Base-by-base conservation (phyloP, 345 rosid species). In the Leavenworthia alabamica region DNA sequence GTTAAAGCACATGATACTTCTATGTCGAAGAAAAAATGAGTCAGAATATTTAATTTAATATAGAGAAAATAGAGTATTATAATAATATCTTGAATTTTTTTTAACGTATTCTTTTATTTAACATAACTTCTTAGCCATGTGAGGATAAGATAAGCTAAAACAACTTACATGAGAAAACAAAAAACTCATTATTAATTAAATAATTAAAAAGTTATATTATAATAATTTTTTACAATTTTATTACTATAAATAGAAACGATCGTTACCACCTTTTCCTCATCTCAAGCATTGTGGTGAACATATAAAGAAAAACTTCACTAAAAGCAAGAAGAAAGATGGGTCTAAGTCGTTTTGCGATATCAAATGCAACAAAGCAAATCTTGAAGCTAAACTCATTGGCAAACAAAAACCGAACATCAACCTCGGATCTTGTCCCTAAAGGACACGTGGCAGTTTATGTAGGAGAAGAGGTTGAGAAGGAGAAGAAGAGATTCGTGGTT, bases 361-460 rank as follows among this genome's bases (percentile, higher is more conserved):
- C 74, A 36, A 70, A 62, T 62, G 69, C 74, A 56, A 56, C 70
- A 17, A 56, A 63, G 29, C 75, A 63, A 11, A 71, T 64, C 23
- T 3, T 63, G 63, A 71, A 64, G 55, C 68, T 71, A 49, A 64
- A 60, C 32, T 67, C 72, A 23, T 49, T 59, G 12, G 60, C 53
- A 8, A 67, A 56, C 64, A 63, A 13, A 63, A 71, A 48, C 26
- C 55, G 58, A 56, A 40, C 65, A 48, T 49, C 75, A 57, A 49
- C 70, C 56, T 71, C 66, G 12, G 75, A 63, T 64, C 66, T 60
- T 20, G 80, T 78, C n/a, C 84, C 78, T 6, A 78, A 73, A 43
- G 82, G 80, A 8, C 79, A 75, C 35, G 56, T 78, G 36, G 82
- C 75, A 31, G 75, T 78, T 31, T 78, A 78, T 44, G 80, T 78